Evolutionary conservation across 2,329 filamentous ascomycete species (phyloP).

Genomic region (Aspergillus quadrilineatus): DNA sequence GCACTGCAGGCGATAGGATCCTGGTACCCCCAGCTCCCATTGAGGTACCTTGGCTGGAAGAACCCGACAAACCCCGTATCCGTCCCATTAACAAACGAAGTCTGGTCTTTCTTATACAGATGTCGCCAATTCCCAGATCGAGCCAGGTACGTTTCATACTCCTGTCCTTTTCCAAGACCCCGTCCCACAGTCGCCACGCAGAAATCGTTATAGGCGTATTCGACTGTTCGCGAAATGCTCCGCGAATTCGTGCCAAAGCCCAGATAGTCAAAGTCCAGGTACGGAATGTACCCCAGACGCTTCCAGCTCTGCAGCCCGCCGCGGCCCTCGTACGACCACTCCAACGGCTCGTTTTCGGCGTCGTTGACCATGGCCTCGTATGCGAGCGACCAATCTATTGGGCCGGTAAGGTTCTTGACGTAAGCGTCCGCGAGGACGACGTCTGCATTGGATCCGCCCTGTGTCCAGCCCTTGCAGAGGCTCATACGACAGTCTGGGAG

Average conservation of each 20-base stretch:
- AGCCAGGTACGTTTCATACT: slow-evolving; percentile 58
- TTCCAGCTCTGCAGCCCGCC: slow-evolving; percentile 73
- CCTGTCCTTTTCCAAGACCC: slow-evolving; percentile 50
- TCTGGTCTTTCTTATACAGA: slow-evolving; percentile 62
- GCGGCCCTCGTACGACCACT: slow-evolving; percentile 68
- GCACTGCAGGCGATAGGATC: slow-evolving; percentile 21
- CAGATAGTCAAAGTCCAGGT: slow-evolving; percentile 30
- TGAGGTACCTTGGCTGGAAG: slow-evolving; percentile 67
- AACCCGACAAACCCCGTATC: slow-evolving; percentile 70
- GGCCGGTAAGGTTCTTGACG: slow-evolving; percentile 61
- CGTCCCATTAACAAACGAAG: slow-evolving; percentile 54
- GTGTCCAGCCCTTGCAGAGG: slow-evolving; percentile 65
- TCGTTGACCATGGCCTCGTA: slow-evolving; percentile 69
- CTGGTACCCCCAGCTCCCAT: slow-evolving; percentile 68
- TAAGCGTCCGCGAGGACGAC: slow-evolving; percentile 67
- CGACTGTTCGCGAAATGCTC: slow-evolving; percentile 68
- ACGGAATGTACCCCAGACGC: slow-evolving; percentile 65
- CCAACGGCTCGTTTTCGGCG: slow-evolving; percentile 66
- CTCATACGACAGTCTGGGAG: slow-evolving; percentile 73
- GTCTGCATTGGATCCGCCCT: slow-evolving; percentile 72
- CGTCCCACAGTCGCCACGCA: slow-evolving; percentile 62
- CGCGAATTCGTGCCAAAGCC: slow-evolving; percentile 69
- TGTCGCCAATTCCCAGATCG: slow-evolving; percentile 68
- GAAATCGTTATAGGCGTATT: slow-evolving; percentile 76
- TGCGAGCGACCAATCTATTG: slow-evolving; percentile 64